Evolutionary conservation across 768 basidiomycete genomes (phyloP), one percentile per base, ranked within the genome.

Genomic region (Mycena galericulata): DNA sequence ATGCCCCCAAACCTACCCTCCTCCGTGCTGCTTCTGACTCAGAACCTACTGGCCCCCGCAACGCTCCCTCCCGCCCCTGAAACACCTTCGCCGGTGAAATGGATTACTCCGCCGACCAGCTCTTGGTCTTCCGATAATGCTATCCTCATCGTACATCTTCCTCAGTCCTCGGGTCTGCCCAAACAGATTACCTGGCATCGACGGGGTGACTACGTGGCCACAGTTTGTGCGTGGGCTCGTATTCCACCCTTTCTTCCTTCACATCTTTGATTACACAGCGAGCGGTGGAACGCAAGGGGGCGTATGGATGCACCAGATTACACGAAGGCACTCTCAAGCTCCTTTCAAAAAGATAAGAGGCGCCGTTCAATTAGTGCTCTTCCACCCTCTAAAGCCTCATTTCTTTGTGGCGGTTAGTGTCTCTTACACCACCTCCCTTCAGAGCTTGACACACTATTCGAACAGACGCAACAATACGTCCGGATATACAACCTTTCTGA

Each of bases 321-420:
- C 94, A 30, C 92, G 93, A 67, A 90, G 96, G 77, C 93, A 98
- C 79, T 98, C 97, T 5, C 98, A 99, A 81, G 95, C 96, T 6
- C 98, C 98, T 14, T 99, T 99, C 89, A 96, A 92, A 79, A 97
- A 96, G 79, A 89, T 97, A 71, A 94, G 94, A 79, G 98, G 98
- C 34, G 77, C 88, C 17, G 92, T 98, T 11, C 98, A 99, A 80
- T 81, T 91, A 51, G 97, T 98, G 24, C 85, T 93, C 45, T 99
- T 99, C 89, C 98, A 99, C 80, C 98, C 98, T 5, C 81, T 85
- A 30, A 96, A 95, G 79, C 95, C 98, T 7, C 90, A 97, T 80
- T 98, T 99, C 86, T 98, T 99, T 74, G 97, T 99, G 55, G 98
- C 98, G 46, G 96, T 97, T 79, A 79, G 94, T 84, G 67, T 70